These are phyloP conservation scores for Populus ilicifolia DNA, from an alignment of 345 rosid genomes.

Conservation along the genomic window DNA sequence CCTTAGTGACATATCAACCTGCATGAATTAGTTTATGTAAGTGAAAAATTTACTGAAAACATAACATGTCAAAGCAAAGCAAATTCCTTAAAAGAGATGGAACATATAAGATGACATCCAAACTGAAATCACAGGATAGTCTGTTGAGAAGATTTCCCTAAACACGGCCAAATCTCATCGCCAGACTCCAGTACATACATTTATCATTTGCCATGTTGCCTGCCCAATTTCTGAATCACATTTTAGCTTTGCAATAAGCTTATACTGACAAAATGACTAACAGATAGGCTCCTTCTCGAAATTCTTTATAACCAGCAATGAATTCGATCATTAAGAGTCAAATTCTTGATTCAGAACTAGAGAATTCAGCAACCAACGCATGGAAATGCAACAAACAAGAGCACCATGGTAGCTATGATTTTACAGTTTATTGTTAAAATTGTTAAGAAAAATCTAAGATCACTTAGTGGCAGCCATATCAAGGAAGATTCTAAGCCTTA, in stretches of 20 bases:
- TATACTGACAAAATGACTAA: background rate
- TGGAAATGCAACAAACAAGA: background rate
- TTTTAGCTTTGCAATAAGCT: background rate
- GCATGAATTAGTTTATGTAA: slow-evolving; percentile 16
- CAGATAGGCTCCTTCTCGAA: background rate
- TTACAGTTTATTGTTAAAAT: too few relatives aligned
- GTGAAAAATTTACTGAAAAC: background rate
- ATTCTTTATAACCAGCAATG: background rate
- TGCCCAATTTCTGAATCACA: background rate
- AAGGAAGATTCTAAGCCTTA: too few relatives aligned
- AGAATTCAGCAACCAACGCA: background rate
- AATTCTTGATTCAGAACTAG: background rate
- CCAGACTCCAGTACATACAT: too few relatives aligned
- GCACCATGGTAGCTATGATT: background rate
- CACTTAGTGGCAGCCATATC: too few relatives aligned
- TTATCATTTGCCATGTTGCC: background rate
- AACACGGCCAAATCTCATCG: too few relatives aligned
- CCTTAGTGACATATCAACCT: slow-evolving; percentile 77
- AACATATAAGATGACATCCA: background rate
- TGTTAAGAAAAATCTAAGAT: too few relatives aligned
- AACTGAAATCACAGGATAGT: too few relatives aligned
- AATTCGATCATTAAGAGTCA: background rate
- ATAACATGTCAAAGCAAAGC: background rate
- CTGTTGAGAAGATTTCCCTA: too few relatives aligned
- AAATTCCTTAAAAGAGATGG: background rate